phyloP scores from a whole-genome alignment of 2,329 filamentous ascomycete species.

The Ustulina deusta region DNA sequence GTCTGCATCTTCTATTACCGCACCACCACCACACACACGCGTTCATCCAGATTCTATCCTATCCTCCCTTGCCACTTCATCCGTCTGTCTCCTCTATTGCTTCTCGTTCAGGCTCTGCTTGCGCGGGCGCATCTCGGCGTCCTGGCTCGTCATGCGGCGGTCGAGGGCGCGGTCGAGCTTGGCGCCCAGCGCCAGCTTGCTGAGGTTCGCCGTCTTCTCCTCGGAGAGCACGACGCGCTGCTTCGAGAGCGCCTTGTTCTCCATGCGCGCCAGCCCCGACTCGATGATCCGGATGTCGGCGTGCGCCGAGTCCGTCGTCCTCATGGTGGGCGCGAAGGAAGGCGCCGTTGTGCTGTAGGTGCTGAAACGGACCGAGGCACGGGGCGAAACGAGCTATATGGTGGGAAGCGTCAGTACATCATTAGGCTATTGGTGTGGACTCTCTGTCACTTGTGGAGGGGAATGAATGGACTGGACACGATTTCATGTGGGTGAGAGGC shows the following conservation, averaged over 20 bases:
- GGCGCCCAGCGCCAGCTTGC: constrained; percentile 87
- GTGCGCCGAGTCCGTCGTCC: constrained; percentile 65
- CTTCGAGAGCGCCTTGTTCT: constrained; percentile 85
- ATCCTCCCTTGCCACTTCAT: too few relatives aligned
- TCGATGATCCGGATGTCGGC: constrained; percentile 77
- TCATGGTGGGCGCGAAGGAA: constrained; percentile 69
- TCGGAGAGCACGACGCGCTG: constrained; percentile 84
- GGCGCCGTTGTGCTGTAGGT: constrained; percentile 70
- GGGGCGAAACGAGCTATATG: constrained; percentile 55
- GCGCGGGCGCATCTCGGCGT: constrained; percentile 81
- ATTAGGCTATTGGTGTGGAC: neutral
- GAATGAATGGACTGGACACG: neutral
- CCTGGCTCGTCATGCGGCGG: constrained; percentile 87
- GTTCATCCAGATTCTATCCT: neutral
- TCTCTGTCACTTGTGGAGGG: neutral
- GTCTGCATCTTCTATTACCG: constrained; percentile 1
- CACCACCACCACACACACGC: constrained; percentile 2
- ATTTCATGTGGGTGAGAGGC: too few relatives aligned
- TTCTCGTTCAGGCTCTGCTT: constrained; percentile 54
- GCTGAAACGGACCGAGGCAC: constrained; percentile 68
- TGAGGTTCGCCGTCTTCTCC: constrained; percentile 84
- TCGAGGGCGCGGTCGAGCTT: constrained; percentile 91
- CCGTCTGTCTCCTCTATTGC: constrained; percentile 6
- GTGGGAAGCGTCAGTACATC: constrained; percentile 2
- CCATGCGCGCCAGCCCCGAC: constrained; percentile 84